Conservation (phyloP, 441 rosid species). For the Adansonia gregorii region DNA sequence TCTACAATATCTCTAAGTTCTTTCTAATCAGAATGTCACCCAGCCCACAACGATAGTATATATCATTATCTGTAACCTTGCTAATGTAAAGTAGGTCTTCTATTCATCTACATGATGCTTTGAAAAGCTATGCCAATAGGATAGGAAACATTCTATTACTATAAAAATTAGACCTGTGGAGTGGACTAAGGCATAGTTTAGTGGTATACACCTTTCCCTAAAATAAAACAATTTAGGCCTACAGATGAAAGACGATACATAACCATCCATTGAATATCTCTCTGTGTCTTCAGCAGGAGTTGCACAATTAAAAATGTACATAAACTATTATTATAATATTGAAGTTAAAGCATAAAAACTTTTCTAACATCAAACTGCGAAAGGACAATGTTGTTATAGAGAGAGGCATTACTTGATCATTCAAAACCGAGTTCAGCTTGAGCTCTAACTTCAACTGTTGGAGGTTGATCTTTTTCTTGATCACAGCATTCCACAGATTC, state of each 20-base stretch:
- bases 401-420: conserved; percentile 61
- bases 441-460: conserved; percentile 76
- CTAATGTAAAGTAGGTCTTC: not conserved
- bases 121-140: not conserved
- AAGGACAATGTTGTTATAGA: conserved; percentile 1
- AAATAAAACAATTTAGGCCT: not conserved
- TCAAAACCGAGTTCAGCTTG: conserved; percentile 67
- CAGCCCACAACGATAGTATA: not conserved
- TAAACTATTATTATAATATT: not conserved
- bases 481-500: conserved; percentile 71
- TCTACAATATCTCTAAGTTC: not conserved
- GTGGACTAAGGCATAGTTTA: not conserved
- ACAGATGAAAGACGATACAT: not conserved
- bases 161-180: not conserved
- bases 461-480: conserved; percentile 64
- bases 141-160: conserved; percentile 2
- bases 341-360: conserved; percentile 1
- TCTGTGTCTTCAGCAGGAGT: conserved; percentile 5
- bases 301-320: conserved; percentile 14
- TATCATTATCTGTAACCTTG: not conserved
- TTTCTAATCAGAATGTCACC: not conserved
- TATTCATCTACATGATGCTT: not conserved
- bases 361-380: not conserved
- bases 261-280: not conserved
- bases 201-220: not conserved